Percentiles rank a stretch among this genome's conserved stretches.
Evolutionary conservation across 106 monocot species (phyloP).

Genomic region (Apostasia ramifera): DNA sequence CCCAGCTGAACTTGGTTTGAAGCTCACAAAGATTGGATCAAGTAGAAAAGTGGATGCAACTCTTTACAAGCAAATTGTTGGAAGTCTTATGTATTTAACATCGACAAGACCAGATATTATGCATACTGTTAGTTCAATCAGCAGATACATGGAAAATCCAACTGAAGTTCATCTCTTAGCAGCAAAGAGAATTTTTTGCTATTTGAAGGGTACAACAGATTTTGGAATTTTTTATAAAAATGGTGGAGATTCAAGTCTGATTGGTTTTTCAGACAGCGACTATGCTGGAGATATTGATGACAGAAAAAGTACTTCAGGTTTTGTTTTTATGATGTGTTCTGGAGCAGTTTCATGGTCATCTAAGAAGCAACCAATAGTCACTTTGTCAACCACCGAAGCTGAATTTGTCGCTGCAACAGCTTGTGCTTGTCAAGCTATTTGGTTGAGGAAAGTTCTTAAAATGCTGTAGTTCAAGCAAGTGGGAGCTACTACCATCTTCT

Average conservation of each 20-base stretch:
- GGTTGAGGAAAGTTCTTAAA: too few species aligned
- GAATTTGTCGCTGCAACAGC: too few species aligned
- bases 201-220: background rate
- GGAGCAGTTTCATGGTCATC: background rate
- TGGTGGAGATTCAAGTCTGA: constrained; percentile 1
- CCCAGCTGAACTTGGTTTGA: constrained; percentile 9
- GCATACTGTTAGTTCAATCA: constrained; percentile 1
- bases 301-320: background rate
- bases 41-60: background rate
- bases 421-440: too few species aligned
- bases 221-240: background rate
- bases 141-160: constrained; percentile 2
- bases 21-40: constrained; percentile 1
- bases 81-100: constrained; percentile 8
- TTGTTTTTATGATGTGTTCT: background rate
- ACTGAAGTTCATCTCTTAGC: constrained; percentile 4
- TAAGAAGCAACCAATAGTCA: background rate
- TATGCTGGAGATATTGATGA: background rate
- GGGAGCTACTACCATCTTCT: too few species aligned
- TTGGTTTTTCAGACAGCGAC: constrained; percentile 2
- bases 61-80: constrained; percentile 10
- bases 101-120: constrained; percentile 2
- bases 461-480: too few species aligned
- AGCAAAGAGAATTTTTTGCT: constrained; percentile 5
- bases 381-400: too few species aligned